Evolutionary conservation across 2,329 filamentous ascomycete species (phyloP), one percentile per base, ranked within the genome.

Genomic region (Ceratocystis ficicola): DNA sequence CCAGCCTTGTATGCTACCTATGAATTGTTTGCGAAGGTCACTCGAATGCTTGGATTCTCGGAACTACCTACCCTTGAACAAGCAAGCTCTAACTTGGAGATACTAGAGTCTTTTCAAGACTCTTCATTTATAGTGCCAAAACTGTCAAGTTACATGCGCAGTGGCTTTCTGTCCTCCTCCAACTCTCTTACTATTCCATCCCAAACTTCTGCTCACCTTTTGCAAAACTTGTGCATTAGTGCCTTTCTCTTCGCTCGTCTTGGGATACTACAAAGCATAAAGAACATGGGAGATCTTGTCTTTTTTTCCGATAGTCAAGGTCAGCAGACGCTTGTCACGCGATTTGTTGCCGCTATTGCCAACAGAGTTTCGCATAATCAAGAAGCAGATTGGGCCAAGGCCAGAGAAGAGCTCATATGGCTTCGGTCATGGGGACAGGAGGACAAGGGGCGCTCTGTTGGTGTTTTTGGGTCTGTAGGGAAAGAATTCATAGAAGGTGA

Each of bases 391-490:
- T 89, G 86, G 86, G 76, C 79, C 30, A 78, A 76, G 64, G 80
- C 82, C 12, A 80, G 88, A 66, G 81, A 81, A 52, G 84, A 86
- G 70, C 74, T 92, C 7, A 72, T 90, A 3, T 93, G 89, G 89
- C 77, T 93, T 36, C 84, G 85, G 72, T 81, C 82, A 71, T 92
- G 88, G 88, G 86, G 86, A 44, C 78, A 79, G 28, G 78, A 81
- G 2, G 50, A 69, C 2, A 69, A 55, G 3, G 50, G 64, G 12
- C 76, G 76, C 46, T 82, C 86, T 25, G 76, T 83, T 8, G 88
- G 88, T 25, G 76, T 87, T 1, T 80, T 86, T 67, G 83, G 86
- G 1, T 81, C 80, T 68, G 76, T 94, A 2, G 75, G 81, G 15
- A 79, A 76, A 65, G 80, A 83, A 5, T 81, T 81, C 8, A 77